Base-by-base conservation (phyloP, 1,284 basidiomycete species). In the Leccinum solheimii region DNA sequence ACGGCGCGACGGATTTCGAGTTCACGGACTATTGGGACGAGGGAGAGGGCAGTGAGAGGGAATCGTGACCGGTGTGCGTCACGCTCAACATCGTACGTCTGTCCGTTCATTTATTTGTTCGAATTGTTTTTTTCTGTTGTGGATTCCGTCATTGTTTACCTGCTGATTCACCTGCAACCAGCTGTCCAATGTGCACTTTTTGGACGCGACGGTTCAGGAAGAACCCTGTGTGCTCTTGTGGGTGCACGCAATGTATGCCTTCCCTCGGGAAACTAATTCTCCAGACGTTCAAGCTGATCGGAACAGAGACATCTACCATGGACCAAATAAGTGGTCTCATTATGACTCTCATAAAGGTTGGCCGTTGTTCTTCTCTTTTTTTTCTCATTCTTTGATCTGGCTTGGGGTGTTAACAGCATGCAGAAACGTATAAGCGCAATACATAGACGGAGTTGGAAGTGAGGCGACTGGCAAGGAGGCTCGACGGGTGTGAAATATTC, bases 1-100 rank as follows among this genome's bases (percentile, higher is more conserved):
- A 64, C 49, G 48, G 56, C n/a, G 69, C 60, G 9, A 87, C 86
- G 4, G 92, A 94, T 71, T 94, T 94, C 68, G 92, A 94, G 75
- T 79, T 94, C 21, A 81, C 85, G 13, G 91, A 94, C 74, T 91
- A 87, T 65, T 92, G 90, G 90, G 91, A 92, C 65, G 91, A 92
- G 67, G 92, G 92, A 0, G 87, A 87, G 60, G 74, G 78, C 5
- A 79, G 77, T 54, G 85, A 83, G 2, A 76, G 83, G 57, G 83
- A 87, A 4, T 64, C 69, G 11, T 90, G 92, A 86, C 92, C 92
- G 2, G 79, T 94, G 11, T 86, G 85, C 64, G 77, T 93, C 32
- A 92, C 91, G 1, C 70, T 93, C 60, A 92, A 93, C 65, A 64
- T 92, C 32, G 91, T 92, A 64, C 19, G 82, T 54, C 32, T 32